phyloP scores from a whole-genome alignment of 2,329 filamentous ascomycete genomes.

The Sarocladium strictum region DNA sequence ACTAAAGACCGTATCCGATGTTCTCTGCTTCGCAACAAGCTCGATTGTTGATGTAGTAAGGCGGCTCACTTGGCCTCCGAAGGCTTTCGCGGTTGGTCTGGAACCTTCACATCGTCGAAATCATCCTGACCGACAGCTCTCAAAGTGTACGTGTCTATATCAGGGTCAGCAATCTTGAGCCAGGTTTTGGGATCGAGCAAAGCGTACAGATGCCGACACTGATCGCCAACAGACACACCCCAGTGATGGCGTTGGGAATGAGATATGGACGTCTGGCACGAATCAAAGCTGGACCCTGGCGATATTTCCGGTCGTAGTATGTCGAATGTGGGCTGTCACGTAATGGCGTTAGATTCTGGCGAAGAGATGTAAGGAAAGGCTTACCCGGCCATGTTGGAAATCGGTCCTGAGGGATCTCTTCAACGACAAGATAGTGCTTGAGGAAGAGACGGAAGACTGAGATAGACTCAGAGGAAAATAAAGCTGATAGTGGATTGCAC shows the following conservation, averaged over 20 bases:
- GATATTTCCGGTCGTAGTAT: constrained; percentile 87
- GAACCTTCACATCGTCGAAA: constrained; percentile 91
- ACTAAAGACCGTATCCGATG: background rate
- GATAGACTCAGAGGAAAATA: background rate
- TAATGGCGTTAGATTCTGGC: background rate
- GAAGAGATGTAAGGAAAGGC: background rate
- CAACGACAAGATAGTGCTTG: background rate
- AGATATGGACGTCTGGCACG: constrained; percentile 89
- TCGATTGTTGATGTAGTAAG: background rate
- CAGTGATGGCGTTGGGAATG: constrained; percentile 80
- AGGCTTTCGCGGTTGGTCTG: constrained; percentile 59
- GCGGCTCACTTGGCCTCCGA: constrained; percentile 26
- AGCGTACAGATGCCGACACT: constrained; percentile 85
- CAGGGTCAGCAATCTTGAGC: constrained; percentile 13
- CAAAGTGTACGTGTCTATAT: constrained; percentile 57
- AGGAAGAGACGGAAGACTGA: background rate
- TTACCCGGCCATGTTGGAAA: background rate
- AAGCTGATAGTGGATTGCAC: background rate
- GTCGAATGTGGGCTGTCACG: constrained; percentile 47
- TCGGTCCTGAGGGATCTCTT: background rate
- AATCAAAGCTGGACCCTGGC: constrained; percentile 82
- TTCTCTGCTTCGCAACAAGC: background rate
- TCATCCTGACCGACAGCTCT: constrained; percentile 89
- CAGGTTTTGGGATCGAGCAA: background rate
- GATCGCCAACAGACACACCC: constrained; percentile 66